phyloP scores from a whole-genome alignment of 257 asterid species.

The Gentiana dahurica region DNA sequence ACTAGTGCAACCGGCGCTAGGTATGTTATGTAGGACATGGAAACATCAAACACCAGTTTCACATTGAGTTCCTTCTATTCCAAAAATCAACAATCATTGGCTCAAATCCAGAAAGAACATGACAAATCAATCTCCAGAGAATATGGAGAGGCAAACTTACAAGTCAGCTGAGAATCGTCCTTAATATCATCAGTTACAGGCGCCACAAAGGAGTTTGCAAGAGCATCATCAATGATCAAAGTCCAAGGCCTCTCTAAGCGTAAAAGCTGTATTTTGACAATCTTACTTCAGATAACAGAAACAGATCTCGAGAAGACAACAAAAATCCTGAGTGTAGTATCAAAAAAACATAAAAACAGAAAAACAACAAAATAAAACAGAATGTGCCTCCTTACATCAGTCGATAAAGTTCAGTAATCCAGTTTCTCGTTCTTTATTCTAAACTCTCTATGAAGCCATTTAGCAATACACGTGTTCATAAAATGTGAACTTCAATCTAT shows the following conservation, averaged over 20 bases:
- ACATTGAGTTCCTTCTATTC: too few species aligned
- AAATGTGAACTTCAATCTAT: too few species aligned
- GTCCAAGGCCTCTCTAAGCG: conserved; percentile 80
- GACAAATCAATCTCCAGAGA: not conserved
- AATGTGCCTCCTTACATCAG: too few species aligned
- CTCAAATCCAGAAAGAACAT: not conserved
- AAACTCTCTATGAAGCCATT: too few species aligned
- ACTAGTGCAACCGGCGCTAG: too few species aligned
- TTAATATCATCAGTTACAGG: conserved; percentile 68
- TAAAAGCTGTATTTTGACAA: conserved; percentile 42
- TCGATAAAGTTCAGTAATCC: too few species aligned
- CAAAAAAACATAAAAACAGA: not conserved
- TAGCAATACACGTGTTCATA: too few species aligned
- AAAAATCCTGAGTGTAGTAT: too few species aligned
- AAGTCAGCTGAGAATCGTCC: conserved; percentile 57
- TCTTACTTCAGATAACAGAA: not conserved
- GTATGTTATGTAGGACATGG: too few species aligned
- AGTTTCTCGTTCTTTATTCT: too few species aligned
- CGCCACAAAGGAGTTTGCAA: conserved; percentile 81
- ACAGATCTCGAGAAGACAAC: not conserved
- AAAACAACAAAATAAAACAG: not conserved
- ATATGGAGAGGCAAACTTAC: conserved; percentile 32
- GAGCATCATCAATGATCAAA: conserved; percentile 76
- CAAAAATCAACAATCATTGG: too few species aligned
- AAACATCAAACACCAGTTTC: too few species aligned